Evolutionary conservation across 805 yeast species (phyloP).

Genomic region (Debaryomyces prosopidis): DNA sequence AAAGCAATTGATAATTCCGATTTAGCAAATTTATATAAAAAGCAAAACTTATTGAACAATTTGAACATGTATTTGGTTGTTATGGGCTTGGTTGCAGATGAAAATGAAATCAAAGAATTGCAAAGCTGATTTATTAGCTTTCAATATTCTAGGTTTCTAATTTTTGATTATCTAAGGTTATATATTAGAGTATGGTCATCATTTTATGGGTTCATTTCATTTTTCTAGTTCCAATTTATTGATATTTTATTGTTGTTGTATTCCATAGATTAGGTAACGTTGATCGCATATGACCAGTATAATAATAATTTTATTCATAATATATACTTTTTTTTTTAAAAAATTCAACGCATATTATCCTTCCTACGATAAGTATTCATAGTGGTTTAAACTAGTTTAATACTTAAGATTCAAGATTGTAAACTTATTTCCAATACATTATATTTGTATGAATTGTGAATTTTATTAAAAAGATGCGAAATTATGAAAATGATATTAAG

Average conservation of each 20-base stretch:
- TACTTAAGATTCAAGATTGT: too few relatives aligned
- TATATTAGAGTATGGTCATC: not conserved
- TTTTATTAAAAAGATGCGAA: too few relatives aligned
- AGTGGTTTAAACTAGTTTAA: too few relatives aligned
- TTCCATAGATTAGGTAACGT: not conserved
- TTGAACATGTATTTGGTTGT: conserved; percentile 91
- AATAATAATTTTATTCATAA: too few relatives aligned
- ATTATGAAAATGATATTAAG: too few relatives aligned
- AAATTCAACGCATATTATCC: too few relatives aligned
- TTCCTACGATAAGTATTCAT: too few relatives aligned
- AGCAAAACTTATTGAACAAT: conserved; percentile 66
- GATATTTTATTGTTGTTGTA: not conserved
- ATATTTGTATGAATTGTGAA: too few relatives aligned
- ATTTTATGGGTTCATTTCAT: too few relatives aligned
- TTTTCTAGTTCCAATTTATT: not conserved
- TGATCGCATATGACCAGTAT: too few relatives aligned
- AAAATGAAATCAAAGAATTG: conserved; percentile 82
- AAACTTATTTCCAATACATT: too few relatives aligned
- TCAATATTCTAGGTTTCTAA: not conserved
- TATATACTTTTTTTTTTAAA: too few relatives aligned
- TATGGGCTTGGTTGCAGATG: conserved; percentile 93
- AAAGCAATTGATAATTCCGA: conserved; percentile 58
- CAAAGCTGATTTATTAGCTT: conserved; percentile 8
- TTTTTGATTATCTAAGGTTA: not conserved
- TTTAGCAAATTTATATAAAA: conserved; percentile 43